Percentiles rank a stretch among this genome's conserved stretches.
Conservation (phyloP, 768 basidiomycete genomes). For the Auricularia sp. region DNA sequence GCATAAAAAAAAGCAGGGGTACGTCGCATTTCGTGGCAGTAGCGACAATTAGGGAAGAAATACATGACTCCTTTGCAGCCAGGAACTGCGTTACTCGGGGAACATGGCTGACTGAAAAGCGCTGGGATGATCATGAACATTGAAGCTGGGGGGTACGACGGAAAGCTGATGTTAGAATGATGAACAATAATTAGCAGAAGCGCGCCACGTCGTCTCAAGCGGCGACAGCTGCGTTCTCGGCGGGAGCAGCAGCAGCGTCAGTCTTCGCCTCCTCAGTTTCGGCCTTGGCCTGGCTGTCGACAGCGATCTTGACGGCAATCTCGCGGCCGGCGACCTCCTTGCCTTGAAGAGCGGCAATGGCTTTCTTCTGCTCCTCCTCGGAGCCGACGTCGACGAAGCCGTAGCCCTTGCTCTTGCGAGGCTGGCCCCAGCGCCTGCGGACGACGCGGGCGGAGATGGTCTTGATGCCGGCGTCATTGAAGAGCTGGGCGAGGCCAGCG, state of each 20-base stretch:
- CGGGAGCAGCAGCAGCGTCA: constrained; percentile 14
- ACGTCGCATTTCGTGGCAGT: background rate
- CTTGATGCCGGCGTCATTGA: constrained; percentile 75
- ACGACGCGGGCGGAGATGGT: constrained; percentile 87
- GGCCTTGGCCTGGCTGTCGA: constrained; percentile 60
- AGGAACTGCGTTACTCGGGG: background rate
- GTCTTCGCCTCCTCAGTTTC: constrained; percentile 32
- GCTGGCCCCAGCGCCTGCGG: constrained; percentile 70
- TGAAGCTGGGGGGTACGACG: constrained; percentile 1
- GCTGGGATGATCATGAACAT: constrained; percentile 1
- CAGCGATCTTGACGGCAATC: constrained; percentile 92
- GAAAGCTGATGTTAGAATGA: constrained; percentile 12
- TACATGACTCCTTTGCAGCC: background rate
- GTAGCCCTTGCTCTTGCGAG: constrained; percentile 89
- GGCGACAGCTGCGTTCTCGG: constrained; percentile 11
- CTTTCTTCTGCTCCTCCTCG: constrained; percentile 86
- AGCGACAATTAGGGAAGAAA: constrained; percentile 1
- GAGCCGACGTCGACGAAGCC: constrained; percentile 93
- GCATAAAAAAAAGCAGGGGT: background rate
- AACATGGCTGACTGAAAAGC: background rate
- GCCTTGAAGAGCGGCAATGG: constrained; percentile 76
- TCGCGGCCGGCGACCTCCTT: constrained; percentile 78
- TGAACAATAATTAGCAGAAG: constrained; percentile 2
- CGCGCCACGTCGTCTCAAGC: constrained; percentile 4
- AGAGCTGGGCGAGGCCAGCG: constrained; percentile 64